Base-by-base conservation (phyloP, 1,139 yeast species). In the Zygosaccharomyces sapae region DNA sequence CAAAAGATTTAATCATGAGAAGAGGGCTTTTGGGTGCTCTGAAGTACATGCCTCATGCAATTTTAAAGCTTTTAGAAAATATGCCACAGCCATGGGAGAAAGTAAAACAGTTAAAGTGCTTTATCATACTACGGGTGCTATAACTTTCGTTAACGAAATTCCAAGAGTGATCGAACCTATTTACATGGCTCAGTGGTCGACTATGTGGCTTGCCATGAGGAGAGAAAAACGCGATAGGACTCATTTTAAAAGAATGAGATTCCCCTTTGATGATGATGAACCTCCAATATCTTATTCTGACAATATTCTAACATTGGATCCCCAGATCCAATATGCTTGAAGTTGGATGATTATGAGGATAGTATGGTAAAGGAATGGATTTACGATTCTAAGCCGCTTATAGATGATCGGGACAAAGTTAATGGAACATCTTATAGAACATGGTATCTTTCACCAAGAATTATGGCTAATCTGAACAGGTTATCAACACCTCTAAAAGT, bases 81-180 rank as follows among this genome's bases (percentile, higher is more conserved):
- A 92, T 94, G 92, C 99, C 99, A 0, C 96, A 89, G 63, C 99
- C 99, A 1, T 94, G 99, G 99, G 97, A 94, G 65, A 79, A 80
- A 50, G 72, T 77, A 1, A 86, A 50, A 95, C 86, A 47, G 98
- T 94, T 9, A 81, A 79, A 51, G 97, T 92, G 6, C 68, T 92
- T 38, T 92, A 92, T 62, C 99, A 92, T 62, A 77, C 79, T 18
- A 81, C 95, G 0, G 98, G 98, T 12, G 97, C 98, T 10, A 86
- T 94, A 25, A 89, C 98, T 0, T 89, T 94, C 73, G 96, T 94
- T 20, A 84, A 92, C 62, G 97, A 92, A 63, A 75, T 79, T 3
- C 97, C 98, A 0, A 72, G 95, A 55, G 97, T 92, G 3, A 85
- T 89, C 18, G 96, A 87, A 60, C 96, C 97, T 0, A 83, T 89